These are phyloP conservation scores for Pleurotus platypus DNA, from an alignment of 768 basidiomycete species.

Conservation along the genomic window DNA sequence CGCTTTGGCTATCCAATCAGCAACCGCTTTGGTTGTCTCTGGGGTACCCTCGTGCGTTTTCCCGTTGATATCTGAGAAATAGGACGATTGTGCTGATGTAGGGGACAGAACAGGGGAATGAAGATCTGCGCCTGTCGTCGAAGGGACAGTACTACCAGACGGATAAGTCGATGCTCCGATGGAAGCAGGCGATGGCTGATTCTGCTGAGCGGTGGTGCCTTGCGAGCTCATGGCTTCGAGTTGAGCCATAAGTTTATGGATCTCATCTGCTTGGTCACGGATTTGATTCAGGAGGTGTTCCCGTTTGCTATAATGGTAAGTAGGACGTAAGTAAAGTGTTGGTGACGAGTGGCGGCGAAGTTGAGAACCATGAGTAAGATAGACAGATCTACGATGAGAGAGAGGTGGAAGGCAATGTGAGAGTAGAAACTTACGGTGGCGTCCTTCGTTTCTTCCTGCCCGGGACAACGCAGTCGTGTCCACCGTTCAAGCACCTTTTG, in stretches of 20 bases:
- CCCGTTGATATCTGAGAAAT: conserved; percentile 21
- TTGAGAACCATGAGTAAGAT: not conserved
- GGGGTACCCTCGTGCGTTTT: conserved; percentile 22
- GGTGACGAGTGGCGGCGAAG: not conserved
- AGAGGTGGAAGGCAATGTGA: not conserved
- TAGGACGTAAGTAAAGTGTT: conserved; percentile 8
- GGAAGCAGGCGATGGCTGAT: conserved; percentile 17
- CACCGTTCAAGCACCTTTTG: conserved; percentile 68
- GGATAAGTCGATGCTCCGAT: conserved; percentile 6
- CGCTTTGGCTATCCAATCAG: conserved; percentile 77
- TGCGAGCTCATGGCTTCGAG: conserved; percentile 42
- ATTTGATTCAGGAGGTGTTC: conserved; percentile 78
- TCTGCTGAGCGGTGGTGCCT: conserved; percentile 13
- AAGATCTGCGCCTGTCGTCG: conserved; percentile 14
- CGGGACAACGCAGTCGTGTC: conserved; percentile 75
- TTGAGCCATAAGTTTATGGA: conserved; percentile 66
- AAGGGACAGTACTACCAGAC: conserved; percentile 23
- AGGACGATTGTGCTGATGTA: conserved; percentile 24
- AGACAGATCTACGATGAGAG: not conserved
- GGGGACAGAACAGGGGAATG: conserved; percentile 37
- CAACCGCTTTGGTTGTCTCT: conserved; percentile 53
- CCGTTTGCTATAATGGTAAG: conserved; percentile 53
- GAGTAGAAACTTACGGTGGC: conserved; percentile 57
- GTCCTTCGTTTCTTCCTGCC: conserved; percentile 78
- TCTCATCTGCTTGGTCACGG: conserved; percentile 68